Percentiles rank a stretch among this genome's conserved stretches.
phyloP scores from a whole-genome alignment of 176 grass and related monocot genomes.

The Musa troglodytarum region DNA sequence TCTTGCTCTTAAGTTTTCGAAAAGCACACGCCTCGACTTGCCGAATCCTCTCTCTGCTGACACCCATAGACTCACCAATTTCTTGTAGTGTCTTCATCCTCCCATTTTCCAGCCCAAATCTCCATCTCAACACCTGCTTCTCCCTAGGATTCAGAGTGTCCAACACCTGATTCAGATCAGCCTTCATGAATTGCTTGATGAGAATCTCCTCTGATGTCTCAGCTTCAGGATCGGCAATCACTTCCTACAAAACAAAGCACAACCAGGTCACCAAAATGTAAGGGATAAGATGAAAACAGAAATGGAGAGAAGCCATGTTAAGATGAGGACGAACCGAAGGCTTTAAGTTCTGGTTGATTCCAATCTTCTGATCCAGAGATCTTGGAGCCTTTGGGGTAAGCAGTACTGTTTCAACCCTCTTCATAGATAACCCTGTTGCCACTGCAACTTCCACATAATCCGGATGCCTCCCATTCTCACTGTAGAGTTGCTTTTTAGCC shows the following conservation, averaged over 20 bases:
- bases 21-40: conserved; percentile 65
- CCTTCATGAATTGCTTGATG: conserved; percentile 50
- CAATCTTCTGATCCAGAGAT: conserved; percentile 54
- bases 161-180: conserved; percentile 53
- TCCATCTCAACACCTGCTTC: conserved; percentile 49
- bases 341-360: conserved; percentile 43
- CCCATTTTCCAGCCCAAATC: conserved; percentile 66
- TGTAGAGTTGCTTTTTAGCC: conserved; percentile 29
- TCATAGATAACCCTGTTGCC: conserved; percentile 44
- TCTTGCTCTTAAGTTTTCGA: conserved; percentile 66
- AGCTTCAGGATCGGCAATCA: conserved; percentile 44
- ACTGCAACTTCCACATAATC: conserved; percentile 50
- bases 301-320: not conserved
- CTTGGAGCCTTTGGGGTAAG: conserved; percentile 47
- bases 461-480: conserved; percentile 42
- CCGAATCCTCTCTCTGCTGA: conserved; percentile 79
- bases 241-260: conserved; percentile 36
- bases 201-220: conserved; percentile 58
- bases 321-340: conserved; percentile 42
- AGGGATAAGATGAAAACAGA: not conserved
- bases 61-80: conserved; percentile 50
- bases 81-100: conserved; percentile 54
- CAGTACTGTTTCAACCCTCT: conserved; percentile 47
- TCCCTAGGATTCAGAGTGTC: conserved; percentile 65
- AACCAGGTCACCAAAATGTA: not conserved